A percentile compares a stretch with the other conserved stretches of the same genome.
These are phyloP conservation scores for Closterium sp. DNA, from an alignment of 139 green algal genomes.

Conservation along the genomic window DNA sequence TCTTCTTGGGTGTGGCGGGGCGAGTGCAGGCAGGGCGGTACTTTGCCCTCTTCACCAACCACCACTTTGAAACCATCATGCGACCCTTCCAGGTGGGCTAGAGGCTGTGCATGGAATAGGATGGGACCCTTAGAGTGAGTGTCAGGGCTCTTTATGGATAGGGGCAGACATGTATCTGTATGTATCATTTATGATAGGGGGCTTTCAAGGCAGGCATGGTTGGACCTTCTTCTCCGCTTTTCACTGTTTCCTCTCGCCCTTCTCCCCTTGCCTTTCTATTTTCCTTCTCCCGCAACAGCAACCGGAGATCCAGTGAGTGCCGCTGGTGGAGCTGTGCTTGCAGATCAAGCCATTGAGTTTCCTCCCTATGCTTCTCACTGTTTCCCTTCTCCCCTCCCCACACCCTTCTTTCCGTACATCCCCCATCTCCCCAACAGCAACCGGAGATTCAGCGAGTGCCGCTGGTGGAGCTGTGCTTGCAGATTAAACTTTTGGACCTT, in stretches of 20 bases:
- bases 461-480: conserved; percentile 60
- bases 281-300: conserved; percentile 49
- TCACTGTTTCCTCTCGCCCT: no score
- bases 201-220: no score
- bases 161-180: no score
- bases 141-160: no score
- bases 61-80: conserved; percentile 23
- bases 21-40: conserved; percentile 53
- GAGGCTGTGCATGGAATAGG: no score
- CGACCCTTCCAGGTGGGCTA: not conserved
- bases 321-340: conserved; percentile 60
- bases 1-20: conserved; percentile 29
- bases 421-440: conserved; percentile 47
- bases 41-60: conserved; percentile 54
- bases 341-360: not conserved
- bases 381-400: not conserved
- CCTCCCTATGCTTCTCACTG: no score
- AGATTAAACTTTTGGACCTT: conserved; percentile 3
- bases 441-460: conserved; percentile 63
- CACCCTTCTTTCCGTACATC: not conserved
- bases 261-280: not conserved
- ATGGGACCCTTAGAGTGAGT: no score
- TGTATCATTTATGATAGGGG: no score
- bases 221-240: no score
- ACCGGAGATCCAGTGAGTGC: conserved; percentile 61